phyloP scores from a whole-genome alignment of 163 green algal genomes.

The Trebouxiophyceae sp. region DNA sequence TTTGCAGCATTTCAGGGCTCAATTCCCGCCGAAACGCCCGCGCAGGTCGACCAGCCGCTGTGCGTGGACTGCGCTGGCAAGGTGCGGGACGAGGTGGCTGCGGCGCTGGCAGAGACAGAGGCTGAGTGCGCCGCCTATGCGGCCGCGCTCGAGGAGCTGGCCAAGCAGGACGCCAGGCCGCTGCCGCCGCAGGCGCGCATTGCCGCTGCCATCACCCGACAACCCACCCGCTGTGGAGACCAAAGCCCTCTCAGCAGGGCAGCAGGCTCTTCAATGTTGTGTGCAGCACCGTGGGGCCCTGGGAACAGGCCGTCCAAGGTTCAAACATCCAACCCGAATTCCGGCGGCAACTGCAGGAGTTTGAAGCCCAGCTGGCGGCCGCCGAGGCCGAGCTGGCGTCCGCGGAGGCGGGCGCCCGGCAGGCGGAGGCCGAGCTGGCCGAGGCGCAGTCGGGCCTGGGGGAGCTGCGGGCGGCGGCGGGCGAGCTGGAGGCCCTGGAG shows the following conservation, averaged over 20 bases:
- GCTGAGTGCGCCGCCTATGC: conserved; percentile 39
- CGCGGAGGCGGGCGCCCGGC: conserved; percentile 4
- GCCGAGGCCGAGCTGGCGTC: conserved; percentile 20
- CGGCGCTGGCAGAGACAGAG: conserved; percentile 41
- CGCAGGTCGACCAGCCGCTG: conserved; percentile 68
- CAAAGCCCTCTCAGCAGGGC: background rate
- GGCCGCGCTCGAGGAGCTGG: conserved; percentile 26
- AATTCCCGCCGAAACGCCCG: too few relatives aligned
- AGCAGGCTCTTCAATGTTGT: background rate
- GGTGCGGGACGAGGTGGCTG: conserved; percentile 68
- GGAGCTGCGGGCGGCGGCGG: conserved; percentile 25
- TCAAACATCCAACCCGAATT: too few relatives aligned
- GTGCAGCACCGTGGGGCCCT: background rate
- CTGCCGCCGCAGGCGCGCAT: background rate
- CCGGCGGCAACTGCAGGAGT: conserved; percentile 29
- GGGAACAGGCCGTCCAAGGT: too few relatives aligned
- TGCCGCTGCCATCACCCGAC: too few relatives aligned
- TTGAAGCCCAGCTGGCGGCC: conserved; percentile 22
- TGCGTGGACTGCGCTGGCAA: conserved; percentile 70
- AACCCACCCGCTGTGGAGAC: too few relatives aligned
- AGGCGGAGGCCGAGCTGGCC: conserved; percentile 23
- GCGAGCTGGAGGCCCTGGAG: conserved; percentile 54
- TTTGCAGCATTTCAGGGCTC: too few relatives aligned
- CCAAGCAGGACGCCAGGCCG: background rate
- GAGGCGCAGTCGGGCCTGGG: conserved; percentile 27